phyloP scores from a whole-genome alignment of 2,329 filamentous ascomycete species.

The Bipolaris zeicola region DNA sequence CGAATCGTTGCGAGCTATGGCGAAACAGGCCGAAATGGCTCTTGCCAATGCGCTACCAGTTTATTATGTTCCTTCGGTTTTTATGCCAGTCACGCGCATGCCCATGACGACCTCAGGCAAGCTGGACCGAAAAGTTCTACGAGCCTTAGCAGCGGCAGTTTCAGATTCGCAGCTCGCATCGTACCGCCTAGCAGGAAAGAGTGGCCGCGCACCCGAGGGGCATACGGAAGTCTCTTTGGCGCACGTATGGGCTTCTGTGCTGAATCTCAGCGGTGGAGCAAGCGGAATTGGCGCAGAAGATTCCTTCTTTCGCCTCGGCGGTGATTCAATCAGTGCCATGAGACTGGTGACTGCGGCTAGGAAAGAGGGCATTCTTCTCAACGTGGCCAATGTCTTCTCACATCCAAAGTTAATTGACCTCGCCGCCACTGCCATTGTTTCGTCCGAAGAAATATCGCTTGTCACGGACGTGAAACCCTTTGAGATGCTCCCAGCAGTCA shows the following conservation, averaged over 20 bases:
- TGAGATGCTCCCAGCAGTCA: constrained; percentile 28
- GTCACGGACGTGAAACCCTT: constrained; percentile 29
- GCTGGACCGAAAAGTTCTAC: constrained; percentile 49
- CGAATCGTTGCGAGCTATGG: constrained; percentile 22
- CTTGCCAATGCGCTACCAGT: constrained; percentile 44
- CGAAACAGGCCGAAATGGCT: constrained; percentile 33
- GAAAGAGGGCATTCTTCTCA: constrained; percentile 48
- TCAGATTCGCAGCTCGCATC: constrained; percentile 31
- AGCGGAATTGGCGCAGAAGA: constrained; percentile 52
- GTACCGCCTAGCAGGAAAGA: constrained; percentile 40
- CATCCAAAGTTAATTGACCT: constrained; percentile 52
- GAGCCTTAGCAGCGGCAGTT: constrained; percentile 44
- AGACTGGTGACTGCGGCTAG: constrained; percentile 50
- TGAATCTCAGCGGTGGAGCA: constrained; percentile 41
- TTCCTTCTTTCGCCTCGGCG: constrained; percentile 55
- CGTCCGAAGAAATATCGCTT: constrained; percentile 26
- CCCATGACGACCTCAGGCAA: constrained; percentile 53
- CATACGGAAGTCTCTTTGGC: constrained; percentile 30
- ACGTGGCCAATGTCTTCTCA: constrained; percentile 53
- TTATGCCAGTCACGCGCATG: constrained; percentile 50
- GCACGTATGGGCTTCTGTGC: constrained; percentile 48
- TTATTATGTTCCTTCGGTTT: constrained; percentile 54
- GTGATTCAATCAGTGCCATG: constrained; percentile 57
- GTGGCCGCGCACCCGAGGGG: constrained; percentile 35
- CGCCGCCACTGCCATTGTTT: constrained; percentile 36